Conservation (phyloP, 148 eudicot species). For the Chenopodium suecicum region DNA sequence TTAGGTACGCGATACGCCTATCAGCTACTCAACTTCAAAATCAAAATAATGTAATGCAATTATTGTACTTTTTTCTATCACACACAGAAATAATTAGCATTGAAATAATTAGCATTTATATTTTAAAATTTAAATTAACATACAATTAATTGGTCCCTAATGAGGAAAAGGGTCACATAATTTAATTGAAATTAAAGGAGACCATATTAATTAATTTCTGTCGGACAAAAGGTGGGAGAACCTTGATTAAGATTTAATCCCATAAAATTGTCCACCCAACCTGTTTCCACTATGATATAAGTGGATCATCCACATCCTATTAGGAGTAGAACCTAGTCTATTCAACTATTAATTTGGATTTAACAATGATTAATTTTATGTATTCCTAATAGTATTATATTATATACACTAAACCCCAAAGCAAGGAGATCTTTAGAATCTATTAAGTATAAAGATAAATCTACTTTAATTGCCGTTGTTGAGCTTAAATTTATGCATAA, state of each 20-base stretch:
- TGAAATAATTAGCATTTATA: too few species aligned
- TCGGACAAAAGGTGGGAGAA: constrained; percentile 25
- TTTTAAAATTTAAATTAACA: too few species aligned
- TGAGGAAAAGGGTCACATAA: neutral
- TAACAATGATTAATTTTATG: neutral
- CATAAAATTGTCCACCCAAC: constrained; percentile 18
- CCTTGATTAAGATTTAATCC: constrained; percentile 13
- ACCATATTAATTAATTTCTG: constrained; percentile 14
- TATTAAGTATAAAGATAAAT: neutral
- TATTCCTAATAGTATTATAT: neutral
- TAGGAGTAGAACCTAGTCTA: neutral
- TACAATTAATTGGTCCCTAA: too few species aligned
- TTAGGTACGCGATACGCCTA: too few species aligned
- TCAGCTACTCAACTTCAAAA: too few species aligned
- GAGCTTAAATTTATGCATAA: constrained; percentile 1
- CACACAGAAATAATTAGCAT: too few species aligned
- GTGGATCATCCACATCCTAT: constrained; percentile 24
- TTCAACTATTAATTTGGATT: neutral
- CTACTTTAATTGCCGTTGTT: constrained; percentile 1
- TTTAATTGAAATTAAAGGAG: neutral
- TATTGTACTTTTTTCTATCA: too few species aligned
- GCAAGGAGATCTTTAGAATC: neutral
- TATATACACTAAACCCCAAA: constrained; percentile 22
- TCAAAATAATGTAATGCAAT: too few species aligned
- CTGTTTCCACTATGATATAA: constrained; percentile 17